Base-by-base conservation (phyloP, 2,329 filamentous ascomycete genomes). In the Curvularia lunata region DNA sequence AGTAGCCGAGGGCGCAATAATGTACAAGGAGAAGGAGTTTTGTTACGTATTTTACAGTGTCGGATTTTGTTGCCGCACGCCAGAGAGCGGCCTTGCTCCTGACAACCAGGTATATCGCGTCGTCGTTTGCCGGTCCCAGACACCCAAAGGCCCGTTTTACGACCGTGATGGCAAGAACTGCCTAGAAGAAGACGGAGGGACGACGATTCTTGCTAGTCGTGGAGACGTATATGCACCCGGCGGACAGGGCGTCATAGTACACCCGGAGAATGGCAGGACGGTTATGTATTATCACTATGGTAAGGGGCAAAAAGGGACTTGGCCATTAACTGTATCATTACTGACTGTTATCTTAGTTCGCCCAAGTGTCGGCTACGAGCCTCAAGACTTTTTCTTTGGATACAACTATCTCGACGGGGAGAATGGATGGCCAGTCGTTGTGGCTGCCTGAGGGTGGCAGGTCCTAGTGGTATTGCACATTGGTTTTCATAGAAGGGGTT, bases 1-100 rank as follows among this genome's bases (percentile, higher is more conserved):
- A 0, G 71, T 75, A 0, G 62, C 71, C 1, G 87, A 89, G 71
- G 86, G 82, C 0, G 67, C 54, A 1, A 85, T 79, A 58, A 78
- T 86, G 66, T 85, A 83, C 67, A 78, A 84, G 58, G 76, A 83
- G 42, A 38, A 56, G 3, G 25, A 58, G 0, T 85, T 80, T 58
- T 90, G 85, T 69, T 90, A 87, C 66, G 76, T 89, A 4, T 88
- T 89, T 68, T 88, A 82, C 69, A 85, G 82, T 9, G 77, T 78
- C 0, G 88, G 87, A 0, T 78, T 75, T 18, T 90, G 87, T 77
- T 90, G 88, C 57, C 78, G 77, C 21, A 85, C 50, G 8, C 49
- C 83, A 53, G 81, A 85, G 54, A 73, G 68, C 0, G 72, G 67
- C 37, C 75, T 74, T 45, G 84, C 85, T 0, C 78, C 82, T 0